Evolutionary conservation across 306 rosid genomes (phyloP).

Genomic region (Corylus heterophylla): DNA sequence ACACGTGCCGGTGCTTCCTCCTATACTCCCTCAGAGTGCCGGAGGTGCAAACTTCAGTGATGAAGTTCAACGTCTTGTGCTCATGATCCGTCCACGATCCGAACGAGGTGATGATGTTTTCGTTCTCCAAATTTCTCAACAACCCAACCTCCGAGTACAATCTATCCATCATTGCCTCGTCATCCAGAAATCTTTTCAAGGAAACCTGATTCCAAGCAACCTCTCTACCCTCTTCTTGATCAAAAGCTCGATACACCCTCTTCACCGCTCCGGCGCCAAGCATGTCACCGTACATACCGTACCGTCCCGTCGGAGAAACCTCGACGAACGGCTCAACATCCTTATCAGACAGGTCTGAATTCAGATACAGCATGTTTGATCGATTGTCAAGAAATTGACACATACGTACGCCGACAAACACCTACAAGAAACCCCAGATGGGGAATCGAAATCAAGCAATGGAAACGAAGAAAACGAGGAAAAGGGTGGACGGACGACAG

Average conservation of each 20-base stretch:
- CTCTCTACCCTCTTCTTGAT: conserved; percentile 6
- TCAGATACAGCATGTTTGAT: not conserved
- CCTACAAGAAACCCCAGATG: not conserved
- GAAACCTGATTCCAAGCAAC: conserved; percentile 29
- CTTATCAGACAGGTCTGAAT: not conserved
- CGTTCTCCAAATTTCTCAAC: not conserved
- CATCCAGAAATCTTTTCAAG: not conserved
- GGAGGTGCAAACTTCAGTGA: conserved; percentile 11
- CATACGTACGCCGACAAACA: too few relatives aligned
- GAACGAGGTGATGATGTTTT: not conserved
- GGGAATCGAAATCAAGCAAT: too few relatives aligned
- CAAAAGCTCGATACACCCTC: conserved; percentile 26
- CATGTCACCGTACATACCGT: not conserved
- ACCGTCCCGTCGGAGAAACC: conserved; percentile 13
- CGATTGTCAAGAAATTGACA: too few relatives aligned
- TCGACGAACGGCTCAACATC: conserved; percentile 10
- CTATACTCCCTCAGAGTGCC: conserved; percentile 17
- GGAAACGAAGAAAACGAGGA: not conserved
- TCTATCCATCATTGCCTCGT: not conserved
- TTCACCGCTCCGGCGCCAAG: conserved; percentile 15
- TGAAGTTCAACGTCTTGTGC: conserved; percentile 5
- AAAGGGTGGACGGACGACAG: too few relatives aligned
- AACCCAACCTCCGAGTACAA: not conserved
- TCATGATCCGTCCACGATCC: not conserved
- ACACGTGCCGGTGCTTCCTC: conserved; percentile 2